Evolutionary conservation across 2,329 filamentous ascomycete species (phyloP).

Genomic region (Cladosporium oxysporum): DNA sequence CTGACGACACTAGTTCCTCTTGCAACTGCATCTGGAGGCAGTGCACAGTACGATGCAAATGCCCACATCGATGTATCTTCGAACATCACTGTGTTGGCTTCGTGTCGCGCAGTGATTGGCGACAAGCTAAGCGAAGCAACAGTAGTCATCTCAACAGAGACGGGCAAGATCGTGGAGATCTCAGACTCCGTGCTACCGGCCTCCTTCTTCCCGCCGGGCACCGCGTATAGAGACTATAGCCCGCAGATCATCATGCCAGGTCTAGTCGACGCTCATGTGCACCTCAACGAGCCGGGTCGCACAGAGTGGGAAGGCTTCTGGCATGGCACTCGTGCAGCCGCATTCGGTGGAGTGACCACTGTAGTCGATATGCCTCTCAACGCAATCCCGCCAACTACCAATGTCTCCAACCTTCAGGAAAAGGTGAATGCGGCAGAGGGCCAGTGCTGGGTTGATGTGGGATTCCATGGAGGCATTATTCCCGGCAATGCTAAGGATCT

Average conservation of each 20-base stretch:
- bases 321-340: conserved; percentile 89
- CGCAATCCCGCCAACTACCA: conserved; percentile 94
- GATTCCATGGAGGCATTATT: conserved; percentile 93
- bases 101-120: conserved; percentile 78
- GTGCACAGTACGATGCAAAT: not conserved
- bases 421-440: conserved; percentile 82
- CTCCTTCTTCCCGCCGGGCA: conserved; percentile 71
- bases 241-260: conserved; percentile 85
- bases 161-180: conserved; percentile 82
- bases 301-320: conserved; percentile 99
- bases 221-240: conserved; percentile 79
- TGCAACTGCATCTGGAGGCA: not conserved
- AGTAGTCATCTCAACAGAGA: conserved; percentile 72
- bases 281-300: conserved; percentile 93
- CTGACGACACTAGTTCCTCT: not conserved
- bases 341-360: conserved; percentile 93
- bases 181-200: conserved; percentile 71
- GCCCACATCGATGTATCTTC: not conserved
- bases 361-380: conserved; percentile 98
- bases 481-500: conserved; percentile 84
- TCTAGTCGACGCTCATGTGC: conserved; percentile 93
- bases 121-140: conserved; percentile 79
- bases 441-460: conserved; percentile 98
- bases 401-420: conserved; percentile 74
- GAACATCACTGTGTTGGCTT: conserved; percentile 72